Conservation (phyloP, 2,329 filamentous ascomycete species). For the Monosporascus ibericus region DNA sequence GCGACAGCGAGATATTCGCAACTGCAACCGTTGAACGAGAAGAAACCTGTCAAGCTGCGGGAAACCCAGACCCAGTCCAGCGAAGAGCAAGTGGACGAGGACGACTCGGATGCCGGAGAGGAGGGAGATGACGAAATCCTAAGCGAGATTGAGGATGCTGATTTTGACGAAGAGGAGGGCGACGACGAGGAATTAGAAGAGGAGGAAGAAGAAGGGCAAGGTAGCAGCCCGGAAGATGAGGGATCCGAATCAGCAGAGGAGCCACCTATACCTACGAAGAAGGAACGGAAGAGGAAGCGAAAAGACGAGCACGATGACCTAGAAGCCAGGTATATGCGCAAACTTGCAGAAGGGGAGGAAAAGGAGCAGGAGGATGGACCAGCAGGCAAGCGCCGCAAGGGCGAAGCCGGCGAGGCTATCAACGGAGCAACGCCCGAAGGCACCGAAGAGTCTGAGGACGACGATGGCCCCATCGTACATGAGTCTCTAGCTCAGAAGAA, state of each 20-base stretch:
- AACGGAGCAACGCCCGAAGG: conserved; percentile 11
- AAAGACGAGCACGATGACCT: conserved; percentile 63
- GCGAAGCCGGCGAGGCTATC: conserved; percentile 26
- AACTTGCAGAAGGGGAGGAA: conserved; percentile 54
- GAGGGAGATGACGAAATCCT: conserved; percentile 26
- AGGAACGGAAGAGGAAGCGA: conserved; percentile 60
- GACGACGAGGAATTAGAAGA: conserved; percentile 38
- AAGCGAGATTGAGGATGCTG: conserved; percentile 32
- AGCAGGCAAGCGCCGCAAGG: conserved; percentile 48
- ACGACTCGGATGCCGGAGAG: conserved; percentile 16
- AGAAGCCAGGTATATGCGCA: conserved; percentile 64
- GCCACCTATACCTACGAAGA: conserved; percentile 35
- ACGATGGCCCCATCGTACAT: conserved; percentile 42
- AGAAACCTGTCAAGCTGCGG: conserved; percentile 25
- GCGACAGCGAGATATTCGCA: conserved; percentile 39
- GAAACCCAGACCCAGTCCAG: conserved; percentile 14
- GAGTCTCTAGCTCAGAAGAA: conserved; percentile 51
- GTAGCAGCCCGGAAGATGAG: conserved; percentile 28
- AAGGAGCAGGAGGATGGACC: conserved; percentile 35
- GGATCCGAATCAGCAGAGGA: conserved; percentile 32
- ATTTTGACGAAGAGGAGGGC: conserved; percentile 31
- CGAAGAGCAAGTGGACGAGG: conserved; percentile 10
- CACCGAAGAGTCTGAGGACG: conserved; percentile 29
- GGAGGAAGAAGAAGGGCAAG: conserved; percentile 30
- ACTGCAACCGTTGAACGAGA: conserved; percentile 25